A percentile compares a stretch with the other conserved stretches of the same genome.
phyloP scores from a whole-genome alignment of 176 grass and related monocot genomes.

The Melocanna baccifera region DNA sequence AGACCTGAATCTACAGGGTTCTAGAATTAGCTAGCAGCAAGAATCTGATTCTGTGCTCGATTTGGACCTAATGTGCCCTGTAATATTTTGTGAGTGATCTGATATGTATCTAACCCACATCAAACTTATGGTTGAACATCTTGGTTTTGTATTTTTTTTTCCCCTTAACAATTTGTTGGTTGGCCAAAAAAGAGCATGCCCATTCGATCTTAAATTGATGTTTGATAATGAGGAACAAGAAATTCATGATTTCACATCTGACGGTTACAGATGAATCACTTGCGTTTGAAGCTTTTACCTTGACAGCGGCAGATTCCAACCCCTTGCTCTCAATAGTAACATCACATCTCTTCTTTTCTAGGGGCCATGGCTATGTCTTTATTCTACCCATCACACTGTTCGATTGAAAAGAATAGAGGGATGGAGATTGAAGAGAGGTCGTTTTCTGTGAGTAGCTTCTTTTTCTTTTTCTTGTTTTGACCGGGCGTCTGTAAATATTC shows the following conservation, averaged over 20 bases:
- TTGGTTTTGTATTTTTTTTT: neutral
- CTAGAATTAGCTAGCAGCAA: slow-evolving; percentile 1
- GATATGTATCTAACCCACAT: neutral
- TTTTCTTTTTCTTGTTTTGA: neutral
- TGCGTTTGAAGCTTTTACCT: neutral
- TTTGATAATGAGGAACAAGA: neutral
- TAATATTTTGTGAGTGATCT: neutral
- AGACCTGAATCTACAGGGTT: neutral
- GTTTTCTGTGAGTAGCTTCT: neutral
- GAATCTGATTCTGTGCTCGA: neutral
- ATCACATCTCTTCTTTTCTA: neutral
- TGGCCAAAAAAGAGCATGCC: neutral
- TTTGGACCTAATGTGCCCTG: neutral
- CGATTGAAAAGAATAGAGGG: neutral
- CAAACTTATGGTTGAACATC: neutral
- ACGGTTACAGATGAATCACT: neutral
- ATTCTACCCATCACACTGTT: neutral
- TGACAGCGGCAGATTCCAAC: slow-evolving; percentile 14
- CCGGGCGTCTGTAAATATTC: neutral
- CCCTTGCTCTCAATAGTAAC: neutral
- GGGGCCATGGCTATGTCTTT: neutral
- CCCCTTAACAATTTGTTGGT: neutral
- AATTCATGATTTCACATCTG: neutral
- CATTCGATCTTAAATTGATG: neutral
- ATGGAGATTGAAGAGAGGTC: neutral